These are phyloP conservation scores for Porphyrellus cyaneotinctus DNA, from an alignment of 768 basidiomycete species.

Conservation along the genomic window DNA sequence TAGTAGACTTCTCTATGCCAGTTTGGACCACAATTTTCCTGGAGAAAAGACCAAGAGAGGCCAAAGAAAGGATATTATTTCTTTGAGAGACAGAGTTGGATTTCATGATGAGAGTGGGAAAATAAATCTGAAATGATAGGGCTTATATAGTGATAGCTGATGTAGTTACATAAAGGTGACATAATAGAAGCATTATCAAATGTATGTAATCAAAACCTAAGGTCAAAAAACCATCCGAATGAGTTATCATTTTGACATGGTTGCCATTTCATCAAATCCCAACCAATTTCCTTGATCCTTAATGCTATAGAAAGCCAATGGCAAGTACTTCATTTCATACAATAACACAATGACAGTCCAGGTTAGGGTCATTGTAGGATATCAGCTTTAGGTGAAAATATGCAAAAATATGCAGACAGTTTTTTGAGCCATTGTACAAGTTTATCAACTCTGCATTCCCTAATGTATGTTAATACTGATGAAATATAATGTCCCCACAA, in stretches of 20 bases:
- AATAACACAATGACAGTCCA: no score
- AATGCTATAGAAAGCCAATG: no score
- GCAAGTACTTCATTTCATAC: no score
- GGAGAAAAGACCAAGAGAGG: background rate
- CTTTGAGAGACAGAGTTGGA: background rate
- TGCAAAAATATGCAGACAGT: no score
- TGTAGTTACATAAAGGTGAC: background rate
- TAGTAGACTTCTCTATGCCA: constrained; percentile 3
- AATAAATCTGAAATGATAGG: background rate
- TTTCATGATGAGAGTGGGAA: background rate
- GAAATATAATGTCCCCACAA: no score
- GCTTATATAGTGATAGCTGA: background rate
- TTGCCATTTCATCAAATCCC: background rate
- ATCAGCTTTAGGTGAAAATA: no score
- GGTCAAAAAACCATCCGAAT: background rate
- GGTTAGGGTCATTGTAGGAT: no score
- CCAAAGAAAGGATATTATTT: background rate
- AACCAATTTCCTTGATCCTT: no score
- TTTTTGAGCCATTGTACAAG: no score
- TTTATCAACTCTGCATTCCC: no score
- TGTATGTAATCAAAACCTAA: background rate
- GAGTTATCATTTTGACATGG: background rate
- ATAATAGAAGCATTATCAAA: no score
- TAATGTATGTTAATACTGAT: no score
- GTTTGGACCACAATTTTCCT: background rate